Conservation (phyloP, 805 yeast genomes). For the Metschnikowia gelsemii region DNA sequence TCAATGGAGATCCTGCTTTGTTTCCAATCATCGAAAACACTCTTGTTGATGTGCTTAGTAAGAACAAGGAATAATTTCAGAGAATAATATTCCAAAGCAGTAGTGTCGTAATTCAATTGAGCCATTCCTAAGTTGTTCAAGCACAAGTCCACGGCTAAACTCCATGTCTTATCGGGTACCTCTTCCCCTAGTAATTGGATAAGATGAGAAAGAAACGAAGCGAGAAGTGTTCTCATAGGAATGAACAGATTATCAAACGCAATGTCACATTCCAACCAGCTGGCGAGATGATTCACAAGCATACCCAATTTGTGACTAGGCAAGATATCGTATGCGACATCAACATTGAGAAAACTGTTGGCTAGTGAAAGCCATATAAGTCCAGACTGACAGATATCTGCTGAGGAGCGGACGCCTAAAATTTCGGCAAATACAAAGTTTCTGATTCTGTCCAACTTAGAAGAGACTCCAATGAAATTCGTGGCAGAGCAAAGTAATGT, state of each 20-base stretch:
- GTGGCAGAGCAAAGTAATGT: constrained; percentile 33
- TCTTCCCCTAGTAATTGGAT: constrained; percentile 14
- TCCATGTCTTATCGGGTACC: constrained; percentile 35
- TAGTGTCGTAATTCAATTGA: constrained; percentile 34
- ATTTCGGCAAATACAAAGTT: constrained; percentile 65
- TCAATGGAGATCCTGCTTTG: constrained; percentile 37
- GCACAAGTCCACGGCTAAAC: constrained; percentile 37
- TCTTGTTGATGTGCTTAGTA: constrained; percentile 9
- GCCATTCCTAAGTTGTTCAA: constrained; percentile 47
- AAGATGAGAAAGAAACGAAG: constrained; percentile 42
- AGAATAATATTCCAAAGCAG: constrained; percentile 48
- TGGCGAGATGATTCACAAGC: constrained; percentile 52
- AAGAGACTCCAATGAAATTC: constrained; percentile 34
- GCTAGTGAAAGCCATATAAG: constrained; percentile 49
- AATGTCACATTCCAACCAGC: constrained; percentile 62
- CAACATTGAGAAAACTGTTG: constrained; percentile 39
- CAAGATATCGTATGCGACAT: constrained; percentile 42
- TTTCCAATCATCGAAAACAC: constrained; percentile 20
- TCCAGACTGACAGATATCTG: constrained; percentile 44
- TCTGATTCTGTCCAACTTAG: constrained; percentile 50
- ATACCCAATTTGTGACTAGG: constrained; percentile 65
- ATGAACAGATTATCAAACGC: constrained; percentile 58
- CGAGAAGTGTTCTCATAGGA: constrained; percentile 49
- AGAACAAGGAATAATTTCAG: constrained; percentile 43
- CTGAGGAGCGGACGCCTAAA: constrained; percentile 47